Conservation (phyloP, 805 yeast genomes). For the Candida caryicola region DNA sequence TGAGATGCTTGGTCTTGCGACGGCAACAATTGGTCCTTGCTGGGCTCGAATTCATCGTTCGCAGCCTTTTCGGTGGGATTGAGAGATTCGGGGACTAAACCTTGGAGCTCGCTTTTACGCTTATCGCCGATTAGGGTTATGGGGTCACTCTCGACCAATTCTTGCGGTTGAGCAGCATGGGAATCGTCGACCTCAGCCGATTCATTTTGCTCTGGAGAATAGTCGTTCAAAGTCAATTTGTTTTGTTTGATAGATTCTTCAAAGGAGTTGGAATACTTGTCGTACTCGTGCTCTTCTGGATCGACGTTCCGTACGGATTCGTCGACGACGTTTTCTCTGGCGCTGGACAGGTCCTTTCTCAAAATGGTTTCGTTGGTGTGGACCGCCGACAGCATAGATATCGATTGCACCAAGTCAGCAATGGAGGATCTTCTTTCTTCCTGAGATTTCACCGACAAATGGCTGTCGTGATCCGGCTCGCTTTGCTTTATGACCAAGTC, state of each 20-base stretch:
- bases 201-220: no score
- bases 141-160: slow-evolving; percentile 7
- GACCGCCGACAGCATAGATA: slow-evolving; percentile 2
- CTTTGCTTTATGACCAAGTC: background rate
- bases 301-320: background rate
- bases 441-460: no score
- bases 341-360: slow-evolving; percentile 3
- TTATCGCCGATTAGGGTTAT: slow-evolving; percentile 14
- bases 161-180: background rate
- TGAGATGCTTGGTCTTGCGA: background rate
- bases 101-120: slow-evolving; percentile 15
- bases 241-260: slow-evolving; percentile 3
- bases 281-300: background rate
- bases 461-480: background rate
- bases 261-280: background rate
- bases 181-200: no score
- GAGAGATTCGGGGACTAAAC: slow-evolving; percentile 13
- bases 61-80: background rate
- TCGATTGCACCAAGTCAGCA: slow-evolving; percentile 6
- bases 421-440: slow-evolving; percentile 5
- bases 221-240: slow-evolving; percentile 1
- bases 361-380: slow-evolving; percentile 6
- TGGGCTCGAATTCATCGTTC: slow-evolving; percentile 7
- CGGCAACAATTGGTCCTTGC: slow-evolving; percentile 11
- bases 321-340: background rate